Evolutionary conservation across 495 filamentous ascomycete species (phyloP).

Genomic region (Umbilicaria muhlenbergii): DNA sequence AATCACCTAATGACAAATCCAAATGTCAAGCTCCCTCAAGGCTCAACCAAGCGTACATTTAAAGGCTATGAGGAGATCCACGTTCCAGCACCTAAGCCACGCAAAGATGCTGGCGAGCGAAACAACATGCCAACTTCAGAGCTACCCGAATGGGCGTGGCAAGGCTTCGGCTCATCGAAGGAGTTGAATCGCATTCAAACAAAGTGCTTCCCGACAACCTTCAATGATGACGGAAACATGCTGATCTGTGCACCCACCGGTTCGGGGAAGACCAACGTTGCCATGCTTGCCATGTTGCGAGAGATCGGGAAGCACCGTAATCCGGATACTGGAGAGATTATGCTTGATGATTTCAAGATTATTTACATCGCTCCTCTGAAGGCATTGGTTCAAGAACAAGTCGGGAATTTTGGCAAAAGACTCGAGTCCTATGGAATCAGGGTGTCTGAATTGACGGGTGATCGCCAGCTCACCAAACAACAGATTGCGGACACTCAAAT

Average conservation of each 20-base stretch:
- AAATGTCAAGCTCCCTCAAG: slow-evolving; percentile 86
- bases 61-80: slow-evolving; percentile 99
- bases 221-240: slow-evolving; percentile 92
- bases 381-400: slow-evolving; percentile 89
- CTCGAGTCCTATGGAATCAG: slow-evolving; percentile 82
- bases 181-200: slow-evolving; percentile 93
- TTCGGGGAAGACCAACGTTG: slow-evolving; percentile 97
- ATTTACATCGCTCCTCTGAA: slow-evolving; percentile 92
- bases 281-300: slow-evolving; percentile 89
- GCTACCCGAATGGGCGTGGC: slow-evolving; percentile 80
- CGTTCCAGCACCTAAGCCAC: slow-evolving; percentile 78
- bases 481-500: slow-evolving; percentile 97
- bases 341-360: slow-evolving; percentile 93
- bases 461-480: slow-evolving; percentile 96
- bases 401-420: slow-evolving; percentile 88
- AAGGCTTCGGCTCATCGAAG: slow-evolving; percentile 64
- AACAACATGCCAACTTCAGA: slow-evolving; percentile 66
- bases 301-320: slow-evolving; percentile 95
- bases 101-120: slow-evolving; percentile 61
- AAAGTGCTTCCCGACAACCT: slow-evolving; percentile 78
- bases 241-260: slow-evolving; percentile 94
- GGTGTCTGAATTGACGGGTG: slow-evolving; percentile 88
- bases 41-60: slow-evolving; percentile 84
- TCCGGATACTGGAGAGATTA: slow-evolving; percentile 70
- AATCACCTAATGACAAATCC: slow-evolving; percentile 98